Conservation (phyloP, 306 rosid genomes). For the Prunus padus region DNA sequence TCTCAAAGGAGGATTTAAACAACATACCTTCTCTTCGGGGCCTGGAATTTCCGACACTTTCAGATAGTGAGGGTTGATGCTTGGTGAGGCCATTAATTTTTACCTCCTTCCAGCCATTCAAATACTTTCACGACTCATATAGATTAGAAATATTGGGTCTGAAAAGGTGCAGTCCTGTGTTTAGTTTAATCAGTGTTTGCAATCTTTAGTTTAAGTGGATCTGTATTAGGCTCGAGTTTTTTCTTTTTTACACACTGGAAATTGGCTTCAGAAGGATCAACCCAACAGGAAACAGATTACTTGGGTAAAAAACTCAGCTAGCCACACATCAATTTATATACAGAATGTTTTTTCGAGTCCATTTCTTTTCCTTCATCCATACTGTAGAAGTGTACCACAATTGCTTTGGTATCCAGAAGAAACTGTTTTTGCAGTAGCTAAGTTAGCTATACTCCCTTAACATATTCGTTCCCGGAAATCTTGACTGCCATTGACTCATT, state of each 20-base stretch:
- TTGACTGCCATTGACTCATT: not conserved
- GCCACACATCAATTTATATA: not conserved
- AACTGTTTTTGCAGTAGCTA: not conserved
- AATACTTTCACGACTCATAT: not conserved
- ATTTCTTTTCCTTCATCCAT: not conserved
- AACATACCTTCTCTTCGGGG: slow-evolving; percentile 75
- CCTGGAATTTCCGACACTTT: slow-evolving; percentile 71
- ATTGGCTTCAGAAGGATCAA: not conserved
- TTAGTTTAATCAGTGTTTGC: not conserved
- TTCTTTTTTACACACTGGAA: not conserved
- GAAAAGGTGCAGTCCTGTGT: not conserved
- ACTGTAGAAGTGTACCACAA: not conserved
- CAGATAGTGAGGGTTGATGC: slow-evolving; percentile 62
- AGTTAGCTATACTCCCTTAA: not conserved
- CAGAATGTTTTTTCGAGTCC: not conserved
- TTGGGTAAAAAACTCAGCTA: not conserved
- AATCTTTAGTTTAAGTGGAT: not conserved
- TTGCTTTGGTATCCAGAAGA: not conserved
- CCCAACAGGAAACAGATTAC: not conserved
- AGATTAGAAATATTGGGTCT: slow-evolving; percentile 21
- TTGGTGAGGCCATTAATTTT: slow-evolving; percentile 17
- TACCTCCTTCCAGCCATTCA: slow-evolving; percentile 2
- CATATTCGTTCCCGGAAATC: not conserved
- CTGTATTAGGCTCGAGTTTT: not conserved
- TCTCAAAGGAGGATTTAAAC: slow-evolving; percentile 73